Evolutionary conservation across 192 early-diverging fungal species (phyloP).

Genomic region (Fimicolochytrium jonesii): DNA sequence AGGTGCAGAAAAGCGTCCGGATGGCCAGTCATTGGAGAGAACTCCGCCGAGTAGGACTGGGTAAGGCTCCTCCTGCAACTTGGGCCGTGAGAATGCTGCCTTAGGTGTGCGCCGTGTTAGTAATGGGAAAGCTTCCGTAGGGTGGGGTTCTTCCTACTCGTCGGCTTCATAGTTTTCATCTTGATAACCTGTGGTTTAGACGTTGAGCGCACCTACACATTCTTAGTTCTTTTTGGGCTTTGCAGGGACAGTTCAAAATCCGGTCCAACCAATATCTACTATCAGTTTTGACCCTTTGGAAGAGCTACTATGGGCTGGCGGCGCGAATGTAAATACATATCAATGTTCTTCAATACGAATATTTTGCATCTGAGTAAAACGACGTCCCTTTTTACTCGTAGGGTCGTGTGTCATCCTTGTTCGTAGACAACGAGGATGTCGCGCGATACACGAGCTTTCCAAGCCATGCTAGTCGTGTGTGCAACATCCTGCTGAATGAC

Average conservation of each 20-base stretch:
- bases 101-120: not conserved
- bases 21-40: conserved; percentile 16
- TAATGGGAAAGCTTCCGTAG: not conserved
- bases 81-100: not conserved
- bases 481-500: conserved; percentile 59
- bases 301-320: conserved; percentile 84
- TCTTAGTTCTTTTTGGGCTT: not conserved
- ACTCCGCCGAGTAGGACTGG: conserved; percentile 18
- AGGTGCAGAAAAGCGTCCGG: no score
- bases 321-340: conserved; percentile 61
- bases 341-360: not conserved
- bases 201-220: no score
- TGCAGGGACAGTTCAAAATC: conserved; percentile 5
- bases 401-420: conserved; percentile 5
- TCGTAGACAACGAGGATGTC: conserved; percentile 32
- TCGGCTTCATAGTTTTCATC: not conserved
- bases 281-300: conserved; percentile 65
- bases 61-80: conserved; percentile 10
- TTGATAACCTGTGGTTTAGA: no score
- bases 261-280: conserved; percentile 28
- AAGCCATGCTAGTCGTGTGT: conserved; percentile 60
- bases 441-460: conserved; percentile 69
- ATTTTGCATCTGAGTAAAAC: conserved; percentile 56
- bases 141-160: not conserved
- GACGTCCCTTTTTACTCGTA: conserved; percentile 52